Conservation (phyloP, 2,329 filamentous ascomycete genomes). For the Magnaporthiopsis poae region DNA sequence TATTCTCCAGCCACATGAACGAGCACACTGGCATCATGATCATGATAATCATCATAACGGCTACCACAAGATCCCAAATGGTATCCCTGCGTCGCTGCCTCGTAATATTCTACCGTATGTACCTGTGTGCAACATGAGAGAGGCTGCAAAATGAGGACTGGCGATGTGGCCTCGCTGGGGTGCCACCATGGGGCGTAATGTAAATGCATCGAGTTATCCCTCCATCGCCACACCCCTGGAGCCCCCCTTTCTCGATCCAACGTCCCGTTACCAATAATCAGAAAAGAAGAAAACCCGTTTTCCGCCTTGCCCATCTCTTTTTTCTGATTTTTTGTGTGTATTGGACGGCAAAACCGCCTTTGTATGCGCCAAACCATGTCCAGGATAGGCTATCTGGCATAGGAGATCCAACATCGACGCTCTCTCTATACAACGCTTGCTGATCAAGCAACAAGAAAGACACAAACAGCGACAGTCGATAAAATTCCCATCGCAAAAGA, state of each 20-base stretch:
- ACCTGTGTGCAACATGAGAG: not conserved
- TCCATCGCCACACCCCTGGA: not conserved
- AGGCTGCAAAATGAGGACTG: not conserved
- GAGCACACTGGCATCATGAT: no score
- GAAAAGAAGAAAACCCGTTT: not conserved
- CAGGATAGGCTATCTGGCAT: no score
- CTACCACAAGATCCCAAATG: not conserved
- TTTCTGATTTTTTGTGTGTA: not conserved
- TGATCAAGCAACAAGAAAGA: not conserved
- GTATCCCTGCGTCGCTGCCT: not conserved
- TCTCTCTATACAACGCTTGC: slow-evolving; percentile 10
- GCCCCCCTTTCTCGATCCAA: not conserved
- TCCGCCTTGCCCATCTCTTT: not conserved
- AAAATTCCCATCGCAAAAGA: not conserved
- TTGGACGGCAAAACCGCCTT: not conserved
- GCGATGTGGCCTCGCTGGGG: not conserved
- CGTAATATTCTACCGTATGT: not conserved
- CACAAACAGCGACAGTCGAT: not conserved
- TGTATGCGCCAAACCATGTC: slow-evolving; percentile 1
- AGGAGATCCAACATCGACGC: not conserved
- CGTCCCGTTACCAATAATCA: not conserved
- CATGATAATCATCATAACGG: not conserved
- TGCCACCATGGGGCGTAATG: not conserved
- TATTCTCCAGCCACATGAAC: no score
- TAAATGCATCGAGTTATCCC: not conserved